Evolutionary conservation across 2,329 filamentous ascomycete species (phyloP), one percentile per base, ranked within the genome.

Genomic region (Fusarium metavorans): DNA sequence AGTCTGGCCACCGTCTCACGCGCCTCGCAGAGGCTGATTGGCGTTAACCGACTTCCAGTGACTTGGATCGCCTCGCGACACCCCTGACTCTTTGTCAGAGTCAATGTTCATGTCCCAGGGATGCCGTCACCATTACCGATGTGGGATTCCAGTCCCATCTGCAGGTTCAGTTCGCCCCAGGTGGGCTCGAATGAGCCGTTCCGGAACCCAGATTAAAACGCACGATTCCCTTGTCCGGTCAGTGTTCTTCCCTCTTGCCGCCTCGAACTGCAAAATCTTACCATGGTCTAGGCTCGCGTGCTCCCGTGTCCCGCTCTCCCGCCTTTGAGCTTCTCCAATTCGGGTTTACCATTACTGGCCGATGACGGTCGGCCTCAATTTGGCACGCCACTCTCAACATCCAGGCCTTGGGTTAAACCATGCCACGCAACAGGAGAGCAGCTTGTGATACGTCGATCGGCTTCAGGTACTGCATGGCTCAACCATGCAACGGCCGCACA

Each of bases 11-110:
- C 62, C 57, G 52, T 54, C 72, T 76, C 71, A 72, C 64, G 41
- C 52, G 58, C 70, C 68, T 67, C 52, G 61, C 65, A 60, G 39
- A 68, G 70, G 67, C 68, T 75, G 74, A 78, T 78, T 77, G 77
- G 77, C 62, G 64, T 70, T 61, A 56, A 50, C 52, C 57, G 45
- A 58, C 63, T 71, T 67, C 74, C 71, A 71, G 57, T 30, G 67
- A 61, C 60, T 68, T 77, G 76, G 75, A 71, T 76, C 72, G 59
- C 60, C 68, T 72, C 30, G 56, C 52, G 45, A 61, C 25, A 61
- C 66, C 76, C 74, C 69, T 75, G 66, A 34, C 67, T 54, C 50
- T 63, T 37, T 61, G 45, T 65, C 35, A 43, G 48, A 43, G 56
- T 56, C 52, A 72, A 50, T 52, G 61, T 39, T 60, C 20, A 59